Percentiles rank a stretch among this genome's conserved stretches.
Evolutionary conservation across 2,329 filamentous ascomycete genomes (phyloP).

Genomic region (Simplicillium sp.): DNA sequence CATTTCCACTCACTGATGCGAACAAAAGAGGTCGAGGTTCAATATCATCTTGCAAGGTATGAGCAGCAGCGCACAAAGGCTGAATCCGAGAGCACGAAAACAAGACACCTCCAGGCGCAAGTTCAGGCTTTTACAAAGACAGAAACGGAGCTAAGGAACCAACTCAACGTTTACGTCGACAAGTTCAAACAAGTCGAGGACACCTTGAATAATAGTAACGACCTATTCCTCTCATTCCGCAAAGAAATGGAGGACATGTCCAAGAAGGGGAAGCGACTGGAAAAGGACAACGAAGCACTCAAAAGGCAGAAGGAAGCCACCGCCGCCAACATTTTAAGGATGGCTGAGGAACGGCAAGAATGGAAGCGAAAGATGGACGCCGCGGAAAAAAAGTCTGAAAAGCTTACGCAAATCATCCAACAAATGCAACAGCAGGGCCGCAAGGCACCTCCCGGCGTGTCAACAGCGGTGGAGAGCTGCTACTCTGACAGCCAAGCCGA

Average conservation of each 20-base stretch:
- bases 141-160: constrained; percentile 84
- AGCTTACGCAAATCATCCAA: constrained; percentile 88
- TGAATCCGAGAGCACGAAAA: constrained; percentile 70
- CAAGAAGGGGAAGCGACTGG: constrained; percentile 92
- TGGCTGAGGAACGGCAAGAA: constrained; percentile 89
- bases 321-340: constrained; percentile 89
- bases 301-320: constrained; percentile 91
- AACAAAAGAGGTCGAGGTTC: constrained; percentile 91
- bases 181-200: constrained; percentile 99
- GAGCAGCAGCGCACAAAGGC: constrained; percentile 86
- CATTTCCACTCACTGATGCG: constrained; percentile 89
- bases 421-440: constrained; percentile 94
- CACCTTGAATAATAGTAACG: constrained; percentile 96
- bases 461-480: constrained; percentile 47
- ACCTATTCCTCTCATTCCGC: constrained; percentile 89
- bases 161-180: constrained; percentile 96
- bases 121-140: constrained; percentile 95
- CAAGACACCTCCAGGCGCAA: constrained; percentile 79
- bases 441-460: constrained; percentile 58
- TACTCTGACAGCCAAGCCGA: constrained; percentile 44
- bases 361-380: constrained; percentile 57
- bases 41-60: constrained; percentile 78
- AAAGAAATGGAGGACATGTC: constrained; percentile 99
- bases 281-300: constrained; percentile 89
- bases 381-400: constrained; percentile 67